Evolutionary conservation across 441 rosid species (phyloP), one percentile per base, ranked within the genome.

Genomic region (Aleurites moluccanus): DNA sequence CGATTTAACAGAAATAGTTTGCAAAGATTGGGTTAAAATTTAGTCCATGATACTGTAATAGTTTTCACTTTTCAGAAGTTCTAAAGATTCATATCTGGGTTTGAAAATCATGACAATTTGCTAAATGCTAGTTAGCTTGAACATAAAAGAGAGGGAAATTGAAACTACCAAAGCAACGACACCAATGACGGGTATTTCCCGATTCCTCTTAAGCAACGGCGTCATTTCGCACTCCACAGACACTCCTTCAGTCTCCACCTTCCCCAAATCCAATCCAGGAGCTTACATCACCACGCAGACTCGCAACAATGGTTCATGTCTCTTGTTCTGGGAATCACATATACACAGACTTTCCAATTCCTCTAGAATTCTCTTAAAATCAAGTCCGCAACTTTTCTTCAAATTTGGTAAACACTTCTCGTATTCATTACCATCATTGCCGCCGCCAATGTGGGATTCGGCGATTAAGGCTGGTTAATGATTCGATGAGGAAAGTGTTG

Each of bases 211-310:
- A 72, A 83, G 84, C 81, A 82, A 90, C 65, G 93, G 96, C 62
- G 80, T 85, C 80, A 66, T 89, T 70, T 80, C 56, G 0, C 65
- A 16, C 44, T 44, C 83, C 47, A 38, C 81, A 23, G 90, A 86
- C 42, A 80, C 83, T 53, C 91, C 94, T 72, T 72, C 90, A 0
- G 88, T 88, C 57, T 30, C 94, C 30, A 77, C 87, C 64, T 85
- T 94, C 82, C 97, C 90, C 73, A 79, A 92, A 76, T 84, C 92
- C 33, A 88, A 77, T 67, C 72, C 89, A 66, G 97, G 96, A 50
- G 95, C 96, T 25, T 92, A 92, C 85, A 89, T 97, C 5, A 92
- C 97, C 73, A 83, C 97, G 8, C 86, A 97, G 57, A 91, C 97
- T 35, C 88, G 85, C 81, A 75, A 85, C 83, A 84, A 73, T 56